Evolutionary conservation across 2,329 filamentous ascomycete genomes (phyloP), one percentile per base, ranked within the genome.

Genomic region (Fusarium sp.): DNA sequence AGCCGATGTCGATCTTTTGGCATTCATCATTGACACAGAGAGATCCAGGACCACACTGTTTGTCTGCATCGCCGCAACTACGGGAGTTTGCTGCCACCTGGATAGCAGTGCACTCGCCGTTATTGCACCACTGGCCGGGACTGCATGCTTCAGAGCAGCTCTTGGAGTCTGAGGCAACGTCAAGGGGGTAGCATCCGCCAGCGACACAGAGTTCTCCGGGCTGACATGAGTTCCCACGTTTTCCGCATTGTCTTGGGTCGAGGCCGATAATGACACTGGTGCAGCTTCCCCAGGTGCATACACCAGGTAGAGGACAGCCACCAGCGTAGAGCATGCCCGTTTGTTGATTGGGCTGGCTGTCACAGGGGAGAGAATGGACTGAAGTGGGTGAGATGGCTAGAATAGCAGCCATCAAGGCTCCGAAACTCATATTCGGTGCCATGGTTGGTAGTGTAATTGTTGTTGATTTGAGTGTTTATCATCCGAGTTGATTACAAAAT

Each of bases 141-240:
- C 18, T 35, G 11, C 67, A 70, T 25, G 29, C 20, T 3, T 25
- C 35, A n/a, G 47, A 31, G 11, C 63, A 68, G 9, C 29, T 58
- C 17, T 52, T 52, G 3, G 37, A 17, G 15, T 36, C 25, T 18
- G 49, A 31, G 13, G n/a, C 39, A 17, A 6, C 5, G 11, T 70
- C 48, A 2, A 70, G 63, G 14, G 63, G 48, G 3, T 48, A 45
- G 40, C 67, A 70, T 35, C 41, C 40, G 3, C 67, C 67, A 11
- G 63, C 67, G 14, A 70, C 54, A 15, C 67, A 70, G 10, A 70
- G 51, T 10, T 70, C 63, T 5, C 67, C 67, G 21, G 59, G n/a
- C 9, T 61, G 23, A n/a, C 67, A 70, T 18, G 67, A 18, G 37
- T 61, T 70, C 2, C 43, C 54, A 11, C 33, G 23, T 10, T 45